Conservation (phyloP, 306 rosid genomes). For the Mimosa pudica region DNA sequence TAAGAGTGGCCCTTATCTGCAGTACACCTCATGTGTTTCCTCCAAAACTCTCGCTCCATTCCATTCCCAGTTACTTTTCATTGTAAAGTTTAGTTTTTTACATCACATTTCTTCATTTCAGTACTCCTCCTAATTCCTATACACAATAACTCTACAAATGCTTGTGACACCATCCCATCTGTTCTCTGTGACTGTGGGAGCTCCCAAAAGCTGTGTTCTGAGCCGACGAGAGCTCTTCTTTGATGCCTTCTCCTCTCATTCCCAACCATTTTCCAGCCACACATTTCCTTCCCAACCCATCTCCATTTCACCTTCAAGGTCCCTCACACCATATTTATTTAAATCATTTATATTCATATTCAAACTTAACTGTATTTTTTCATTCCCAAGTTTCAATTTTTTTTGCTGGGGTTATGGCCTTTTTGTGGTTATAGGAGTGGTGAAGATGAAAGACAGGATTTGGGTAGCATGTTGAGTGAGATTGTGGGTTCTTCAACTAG, state of each 20-base stretch:
- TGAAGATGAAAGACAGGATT: constrained; percentile 50
- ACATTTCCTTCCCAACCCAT: constrained; percentile 42
- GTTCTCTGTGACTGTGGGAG: constrained; percentile 42
- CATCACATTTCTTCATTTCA: background rate
- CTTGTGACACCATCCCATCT: constrained; percentile 60
- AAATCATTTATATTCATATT: background rate
- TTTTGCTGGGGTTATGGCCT: constrained; percentile 20
- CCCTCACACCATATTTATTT: constrained; percentile 12
- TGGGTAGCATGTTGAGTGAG: constrained; percentile 40
- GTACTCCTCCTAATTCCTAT: background rate
- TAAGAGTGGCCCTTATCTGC: background rate
- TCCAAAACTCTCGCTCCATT: background rate
- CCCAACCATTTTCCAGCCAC: constrained; percentile 46
- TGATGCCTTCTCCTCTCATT: constrained; percentile 58
- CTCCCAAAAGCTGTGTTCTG: constrained; percentile 36
- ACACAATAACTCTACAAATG: constrained; percentile 40
- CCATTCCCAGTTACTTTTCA: background rate
- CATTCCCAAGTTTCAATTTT: background rate
- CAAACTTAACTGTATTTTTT: constrained; percentile 17
- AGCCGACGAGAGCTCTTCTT: constrained; percentile 75
- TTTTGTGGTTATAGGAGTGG: constrained; percentile 42
- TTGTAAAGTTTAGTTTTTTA: background rate
- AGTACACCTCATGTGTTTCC: background rate
- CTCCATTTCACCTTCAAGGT: constrained; percentile 69
- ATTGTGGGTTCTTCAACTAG: constrained; percentile 52